Conservation (phyloP, 257 asterid genomes). For the Ehretia macrophylla region DNA sequence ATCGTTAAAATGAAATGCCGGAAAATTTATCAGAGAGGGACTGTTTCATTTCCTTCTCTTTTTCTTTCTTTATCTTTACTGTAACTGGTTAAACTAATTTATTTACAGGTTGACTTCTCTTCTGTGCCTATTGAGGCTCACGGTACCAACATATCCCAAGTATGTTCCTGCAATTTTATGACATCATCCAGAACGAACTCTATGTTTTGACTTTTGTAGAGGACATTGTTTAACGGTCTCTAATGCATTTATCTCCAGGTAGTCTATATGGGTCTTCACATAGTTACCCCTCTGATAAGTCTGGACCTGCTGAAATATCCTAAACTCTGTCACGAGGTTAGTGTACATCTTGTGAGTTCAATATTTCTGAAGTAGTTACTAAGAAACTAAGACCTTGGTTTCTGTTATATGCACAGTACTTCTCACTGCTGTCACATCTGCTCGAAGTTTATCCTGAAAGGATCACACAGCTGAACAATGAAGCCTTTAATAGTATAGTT, state of each 20-base stretch:
- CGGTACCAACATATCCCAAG: constrained; percentile 89
- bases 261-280: constrained; percentile 82
- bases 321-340: constrained; percentile 81
- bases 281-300: constrained; percentile 78
- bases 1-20: neutral
- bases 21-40: neutral
- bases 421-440: constrained; percentile 83
- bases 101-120: constrained; percentile 78
- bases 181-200: constrained; percentile 5
- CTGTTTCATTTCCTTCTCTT: neutral
- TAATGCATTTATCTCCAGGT: constrained; percentile 53
- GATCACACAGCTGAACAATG: constrained; percentile 55
- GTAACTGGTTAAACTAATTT: constrained; percentile 20
- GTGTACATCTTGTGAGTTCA: constrained; percentile 17
- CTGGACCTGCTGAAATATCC: constrained; percentile 87
- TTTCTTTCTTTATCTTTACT: neutral
- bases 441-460: constrained; percentile 95
- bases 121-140: constrained; percentile 71
- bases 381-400: neutral
- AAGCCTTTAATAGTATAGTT: constrained; percentile 65
- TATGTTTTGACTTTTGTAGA: neutral
- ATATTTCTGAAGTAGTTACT: neutral
- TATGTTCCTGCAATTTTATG: constrained; percentile 18
- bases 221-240: neutral
- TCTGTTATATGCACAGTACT: constrained; percentile 55